Percentiles rank a stretch among this genome's conserved stretches.
phyloP scores from a whole-genome alignment of 495 filamentous ascomycete species.

The Cryomyces antarcticus region DNA sequence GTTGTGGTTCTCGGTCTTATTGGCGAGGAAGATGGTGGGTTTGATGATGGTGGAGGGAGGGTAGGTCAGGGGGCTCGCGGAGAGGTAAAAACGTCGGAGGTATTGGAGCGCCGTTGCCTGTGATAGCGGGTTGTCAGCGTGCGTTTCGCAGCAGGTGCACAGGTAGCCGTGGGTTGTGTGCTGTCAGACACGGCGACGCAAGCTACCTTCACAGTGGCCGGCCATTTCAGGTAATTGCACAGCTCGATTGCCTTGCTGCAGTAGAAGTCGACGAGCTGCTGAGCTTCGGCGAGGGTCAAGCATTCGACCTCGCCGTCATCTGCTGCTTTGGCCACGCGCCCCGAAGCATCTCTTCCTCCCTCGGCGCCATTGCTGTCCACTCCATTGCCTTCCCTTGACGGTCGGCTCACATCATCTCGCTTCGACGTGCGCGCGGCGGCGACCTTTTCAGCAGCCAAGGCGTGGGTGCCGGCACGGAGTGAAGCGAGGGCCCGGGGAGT shows the following conservation, averaged over 20 bases:
- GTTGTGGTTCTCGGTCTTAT: conserved; percentile 75
- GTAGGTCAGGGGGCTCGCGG: conserved; percentile 87
- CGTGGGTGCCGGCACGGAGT: conserved; percentile 56
- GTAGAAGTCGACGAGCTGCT: conserved; percentile 59
- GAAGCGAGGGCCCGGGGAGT: conserved; percentile 47
- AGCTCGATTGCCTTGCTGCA: conserved; percentile 53
- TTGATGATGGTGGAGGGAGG: conserved; percentile 70
- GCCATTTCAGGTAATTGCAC: conserved; percentile 54
- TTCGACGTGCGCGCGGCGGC: conserved; percentile 35
- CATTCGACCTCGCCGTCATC: conserved; percentile 43
- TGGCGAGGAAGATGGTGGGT: conserved; percentile 74
- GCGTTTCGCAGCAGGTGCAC: too few relatives aligned
- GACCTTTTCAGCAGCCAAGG: conserved; percentile 49
- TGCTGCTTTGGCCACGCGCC: not conserved
- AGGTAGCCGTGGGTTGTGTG: not conserved
- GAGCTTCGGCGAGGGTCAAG: conserved; percentile 61
- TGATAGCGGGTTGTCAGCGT: not conserved
- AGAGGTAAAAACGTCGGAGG: conserved; percentile 83
- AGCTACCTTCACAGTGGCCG: conserved; percentile 17
- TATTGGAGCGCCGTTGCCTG: conserved; percentile 82
- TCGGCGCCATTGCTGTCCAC: conserved; percentile 4
- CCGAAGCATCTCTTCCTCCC: not conserved
- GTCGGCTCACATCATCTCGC: conserved; percentile 17
- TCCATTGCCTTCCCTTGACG: conserved; percentile 5
- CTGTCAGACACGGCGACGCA: not conserved